Conservation (phyloP, 2,329 filamentous ascomycete genomes). For the Cercospora beticola region DNA sequence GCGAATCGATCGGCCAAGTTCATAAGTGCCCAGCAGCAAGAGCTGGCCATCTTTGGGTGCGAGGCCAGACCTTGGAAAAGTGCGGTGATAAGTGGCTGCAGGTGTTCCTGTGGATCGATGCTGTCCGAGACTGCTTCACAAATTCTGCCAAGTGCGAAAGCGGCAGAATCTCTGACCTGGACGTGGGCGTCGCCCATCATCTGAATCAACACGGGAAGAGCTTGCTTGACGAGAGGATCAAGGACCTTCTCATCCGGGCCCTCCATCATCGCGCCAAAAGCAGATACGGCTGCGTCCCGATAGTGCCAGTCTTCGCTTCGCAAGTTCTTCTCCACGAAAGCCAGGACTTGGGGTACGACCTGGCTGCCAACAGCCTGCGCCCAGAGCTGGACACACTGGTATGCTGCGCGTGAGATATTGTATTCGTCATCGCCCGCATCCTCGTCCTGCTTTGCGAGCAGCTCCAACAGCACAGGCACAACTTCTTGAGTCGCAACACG, state of each 20-base stretch:
- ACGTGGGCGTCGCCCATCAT: constrained; percentile 90
- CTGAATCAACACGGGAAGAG: constrained; percentile 82
- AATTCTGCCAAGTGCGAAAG: constrained; percentile 92
- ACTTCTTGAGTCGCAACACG: constrained; percentile 91
- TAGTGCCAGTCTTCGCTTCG: constrained; percentile 90
- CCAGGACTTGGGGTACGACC: constrained; percentile 81
- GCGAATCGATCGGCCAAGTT: constrained; percentile 95
- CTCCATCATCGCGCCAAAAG: constrained; percentile 98
- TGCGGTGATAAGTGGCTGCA: constrained; percentile 80
- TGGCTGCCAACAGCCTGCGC: constrained; percentile 83
- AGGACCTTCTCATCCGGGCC: constrained; percentile 90
- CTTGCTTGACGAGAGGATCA: constrained; percentile 93
- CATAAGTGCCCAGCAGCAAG: constrained; percentile 99
- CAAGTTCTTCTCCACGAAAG: constrained; percentile 89
- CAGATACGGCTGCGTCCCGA: constrained; percentile 92
- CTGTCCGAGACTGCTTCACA: constrained; percentile 90
- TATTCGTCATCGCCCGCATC: constrained; percentile 97
- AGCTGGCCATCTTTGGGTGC: constrained; percentile 94
- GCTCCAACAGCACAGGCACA: constrained; percentile 81
- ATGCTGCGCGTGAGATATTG: constrained; percentile 90
- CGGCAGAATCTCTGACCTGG: constrained; percentile 92
- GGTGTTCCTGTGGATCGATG: constrained; percentile 79
- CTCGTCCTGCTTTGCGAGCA: constrained; percentile 96
- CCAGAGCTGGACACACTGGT: constrained; percentile 95
- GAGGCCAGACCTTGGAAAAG: constrained; percentile 87